These are phyloP conservation scores for Dipteronia sinensis DNA, from an alignment of 345 rosid genomes.

Conservation along the genomic window DNA sequence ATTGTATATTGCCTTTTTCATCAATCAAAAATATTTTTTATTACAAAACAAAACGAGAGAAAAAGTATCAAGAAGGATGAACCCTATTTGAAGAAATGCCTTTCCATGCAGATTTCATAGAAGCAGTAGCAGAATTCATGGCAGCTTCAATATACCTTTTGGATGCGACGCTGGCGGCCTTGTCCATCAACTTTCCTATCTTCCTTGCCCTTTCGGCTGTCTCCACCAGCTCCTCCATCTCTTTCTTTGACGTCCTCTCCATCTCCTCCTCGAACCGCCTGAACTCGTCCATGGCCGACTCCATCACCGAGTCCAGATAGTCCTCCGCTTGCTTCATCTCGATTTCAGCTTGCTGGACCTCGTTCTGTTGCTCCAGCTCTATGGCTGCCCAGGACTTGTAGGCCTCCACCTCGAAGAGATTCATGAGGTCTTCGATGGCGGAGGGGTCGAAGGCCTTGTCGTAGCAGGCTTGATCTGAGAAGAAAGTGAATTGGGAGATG, in stretches of 20 bases:
- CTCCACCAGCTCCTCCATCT: conserved; percentile 43
- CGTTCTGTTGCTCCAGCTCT: conserved; percentile 50
- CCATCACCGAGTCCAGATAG: conserved; percentile 73
- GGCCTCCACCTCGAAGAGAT: conserved; percentile 80
- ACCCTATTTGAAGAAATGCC: conserved; percentile 60
- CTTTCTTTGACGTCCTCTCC: conserved; percentile 53
- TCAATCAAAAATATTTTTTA: no score
- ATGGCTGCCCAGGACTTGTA: conserved; percentile 81
- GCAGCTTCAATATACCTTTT: conserved; percentile 78
- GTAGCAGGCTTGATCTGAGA: conserved; percentile 64
- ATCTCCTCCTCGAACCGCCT: conserved; percentile 67
- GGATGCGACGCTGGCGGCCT: conserved; percentile 64
- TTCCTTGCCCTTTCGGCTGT: conserved; percentile 65
- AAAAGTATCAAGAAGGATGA: conserved; percentile 63
- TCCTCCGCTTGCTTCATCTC: conserved; percentile 55
- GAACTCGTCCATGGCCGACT: conserved; percentile 75
- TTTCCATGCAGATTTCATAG: conserved; percentile 81
- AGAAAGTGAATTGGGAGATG: conserved; percentile 68
- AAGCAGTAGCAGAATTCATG: conserved; percentile 70
- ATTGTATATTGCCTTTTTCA: no score
- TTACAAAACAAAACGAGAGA: no score
- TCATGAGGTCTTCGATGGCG: conserved; percentile 72
- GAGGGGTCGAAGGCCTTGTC: conserved; percentile 81
- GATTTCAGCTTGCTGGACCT: conserved; percentile 48
- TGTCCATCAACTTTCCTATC: conserved; percentile 59